Evolutionary conservation across 2,329 filamentous ascomycete species (phyloP).

Genomic region (Ceratocystis papillata): DNA sequence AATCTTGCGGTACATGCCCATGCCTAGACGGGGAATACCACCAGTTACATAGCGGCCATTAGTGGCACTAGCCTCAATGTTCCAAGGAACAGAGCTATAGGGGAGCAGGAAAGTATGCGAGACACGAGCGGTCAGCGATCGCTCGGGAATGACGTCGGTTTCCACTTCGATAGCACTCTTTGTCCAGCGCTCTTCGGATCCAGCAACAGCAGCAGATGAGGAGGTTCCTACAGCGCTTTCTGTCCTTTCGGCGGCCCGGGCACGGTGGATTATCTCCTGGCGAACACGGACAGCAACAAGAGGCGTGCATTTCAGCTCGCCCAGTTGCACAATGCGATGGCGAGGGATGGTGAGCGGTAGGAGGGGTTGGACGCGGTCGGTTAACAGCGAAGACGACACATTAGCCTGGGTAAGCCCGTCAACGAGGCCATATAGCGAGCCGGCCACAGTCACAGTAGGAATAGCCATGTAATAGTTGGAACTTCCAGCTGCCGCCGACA

Average conservation of each 20-base stretch:
- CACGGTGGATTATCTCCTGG: slow-evolving; percentile 32
- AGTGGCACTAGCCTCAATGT: slow-evolving; percentile 33
- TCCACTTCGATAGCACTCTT: slow-evolving; percentile 32
- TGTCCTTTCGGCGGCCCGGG: slow-evolving; percentile 1
- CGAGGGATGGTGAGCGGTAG: slow-evolving; percentile 32
- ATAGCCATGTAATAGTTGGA: slow-evolving; percentile 25
- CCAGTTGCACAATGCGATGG: slow-evolving; percentile 32
- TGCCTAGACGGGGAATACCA: slow-evolving; percentile 29
- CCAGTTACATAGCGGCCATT: slow-evolving; percentile 25
- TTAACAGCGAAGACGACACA: slow-evolving; percentile 31
- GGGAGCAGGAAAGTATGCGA: slow-evolving; percentile 31
- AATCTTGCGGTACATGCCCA: slow-evolving; percentile 32
- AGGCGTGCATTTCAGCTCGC: slow-evolving; percentile 34
- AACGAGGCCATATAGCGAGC: slow-evolving; percentile 35
- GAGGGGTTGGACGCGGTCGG: slow-evolving; percentile 35
- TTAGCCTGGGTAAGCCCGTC: slow-evolving; percentile 28
- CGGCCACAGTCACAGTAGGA: slow-evolving; percentile 34
- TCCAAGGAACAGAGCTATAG: slow-evolving; percentile 29
- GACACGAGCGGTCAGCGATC: slow-evolving; percentile 33
- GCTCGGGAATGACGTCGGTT: slow-evolving; percentile 34
- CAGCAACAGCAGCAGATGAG: neutral
- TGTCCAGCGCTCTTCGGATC: slow-evolving; percentile 22
- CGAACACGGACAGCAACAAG: slow-evolving; percentile 33
- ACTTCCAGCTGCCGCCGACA: neutral
- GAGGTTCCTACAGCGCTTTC: neutral